Evolutionary conservation across 164 flowering plant species (phyloP), one percentile per base, ranked within the genome.

Genomic region (Vitis rupestris): DNA sequence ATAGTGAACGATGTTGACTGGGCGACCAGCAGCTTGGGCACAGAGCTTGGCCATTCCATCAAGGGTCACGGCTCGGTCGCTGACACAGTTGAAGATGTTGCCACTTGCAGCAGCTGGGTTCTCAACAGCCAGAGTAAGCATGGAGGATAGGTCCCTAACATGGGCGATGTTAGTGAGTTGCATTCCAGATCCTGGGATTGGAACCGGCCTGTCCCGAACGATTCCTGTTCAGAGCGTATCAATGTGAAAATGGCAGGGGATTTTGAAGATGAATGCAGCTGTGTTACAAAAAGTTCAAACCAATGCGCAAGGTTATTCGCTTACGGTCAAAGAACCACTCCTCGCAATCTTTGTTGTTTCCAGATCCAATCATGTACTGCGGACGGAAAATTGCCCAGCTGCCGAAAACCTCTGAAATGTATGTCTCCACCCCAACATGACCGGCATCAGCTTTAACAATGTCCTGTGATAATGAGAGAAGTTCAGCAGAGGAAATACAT

Each of bases 311-410:
- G 53, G 16, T 11, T 30, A 31, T 6, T 8, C 27, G 72, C 99
- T 86, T 88, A 95, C 99, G 74, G 77, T 95, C 99, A 65, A 95
- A 93, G 86, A 95, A 95, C 99, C 99, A 95, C 67, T 95, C 99
- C 75, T 95, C 99, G 52, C 98, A 93, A 63, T 95, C 99, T 83
- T 95, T 95, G 85, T 95, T 95, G 85, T 95, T 93, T 55, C 99
- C 99, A 3, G 99, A 93, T 61, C 98, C 98, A 61, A 90, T 89
- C 98, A 93, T 93, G 87, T 95, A 95, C 58, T 95, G 99, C n/a
- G 99, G 99, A 54, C 99, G 90, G 84, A 91, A 95, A 29, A 67
- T 1, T 27, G 98, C 88, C 98, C 97, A 95, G 57, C 80, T 89
- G 55, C 82, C 70, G 52, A 88, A 90, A 66, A 63, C 68, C 64